phyloP scores from a whole-genome alignment of 192 early-diverging fungal species.

The Backusella westeae region DNA sequence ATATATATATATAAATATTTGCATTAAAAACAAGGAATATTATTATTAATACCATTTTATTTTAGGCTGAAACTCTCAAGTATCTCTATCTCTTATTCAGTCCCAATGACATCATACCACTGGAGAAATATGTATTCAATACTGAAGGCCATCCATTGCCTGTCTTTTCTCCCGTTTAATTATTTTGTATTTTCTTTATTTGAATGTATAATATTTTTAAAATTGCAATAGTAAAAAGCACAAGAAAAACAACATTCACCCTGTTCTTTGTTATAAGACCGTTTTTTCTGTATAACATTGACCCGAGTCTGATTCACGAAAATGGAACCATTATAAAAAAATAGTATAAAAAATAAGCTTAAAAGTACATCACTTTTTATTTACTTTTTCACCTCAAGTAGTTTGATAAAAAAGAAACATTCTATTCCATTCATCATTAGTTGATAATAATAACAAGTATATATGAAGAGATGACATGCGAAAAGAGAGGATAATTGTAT shows the following conservation, averaged over 20 bases:
- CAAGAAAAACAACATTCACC: not conserved
- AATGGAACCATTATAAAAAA: not conserved
- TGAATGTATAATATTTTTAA: not conserved
- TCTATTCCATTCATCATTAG: no score
- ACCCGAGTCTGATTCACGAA: not conserved
- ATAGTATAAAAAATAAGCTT: not conserved
- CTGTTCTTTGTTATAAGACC: no score
- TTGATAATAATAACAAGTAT: no score
- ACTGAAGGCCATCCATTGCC: constrained; percentile 94
- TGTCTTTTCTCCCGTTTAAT: constrained; percentile 28
- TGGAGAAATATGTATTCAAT: constrained; percentile 91
- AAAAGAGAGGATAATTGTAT: not conserved
- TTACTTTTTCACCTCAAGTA: not conserved
- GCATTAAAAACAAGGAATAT: no score
- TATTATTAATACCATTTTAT: not conserved
- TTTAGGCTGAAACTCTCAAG: constrained; percentile 90
- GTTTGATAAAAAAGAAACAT: not conserved
- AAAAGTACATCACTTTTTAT: not conserved
- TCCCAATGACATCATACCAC: constrained; percentile 58
- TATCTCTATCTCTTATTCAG: constrained; percentile 90
- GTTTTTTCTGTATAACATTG: not conserved
- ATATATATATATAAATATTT: not conserved
- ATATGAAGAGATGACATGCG: no score
- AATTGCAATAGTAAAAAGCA: no score
- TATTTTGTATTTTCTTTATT: not conserved